Conservation (phyloP, 106 monocot genomes). For the Ottelia alismoides region DNA sequence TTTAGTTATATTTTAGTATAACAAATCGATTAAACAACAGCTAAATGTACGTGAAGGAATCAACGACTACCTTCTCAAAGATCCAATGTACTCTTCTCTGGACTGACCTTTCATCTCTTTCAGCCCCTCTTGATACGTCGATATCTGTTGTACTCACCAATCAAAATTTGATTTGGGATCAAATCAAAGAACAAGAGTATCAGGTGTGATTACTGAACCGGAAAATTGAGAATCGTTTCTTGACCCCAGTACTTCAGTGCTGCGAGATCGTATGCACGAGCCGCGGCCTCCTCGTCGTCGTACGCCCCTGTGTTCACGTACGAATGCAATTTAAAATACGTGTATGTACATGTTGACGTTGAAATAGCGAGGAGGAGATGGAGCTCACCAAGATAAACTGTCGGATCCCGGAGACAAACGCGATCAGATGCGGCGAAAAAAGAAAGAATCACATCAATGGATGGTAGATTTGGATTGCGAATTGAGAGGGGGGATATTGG, state of each 20-base stretch:
- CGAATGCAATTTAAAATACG: background rate
- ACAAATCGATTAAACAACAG: too few species aligned
- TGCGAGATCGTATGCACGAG: slow-evolving; percentile 37
- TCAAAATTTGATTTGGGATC: too few species aligned
- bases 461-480: background rate
- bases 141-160: slow-evolving; percentile 27
- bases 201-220: slow-evolving; percentile 9
- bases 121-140: slow-evolving; percentile 47
- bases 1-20: too few species aligned
- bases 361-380: background rate
- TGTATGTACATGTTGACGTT: background rate
- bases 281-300: slow-evolving; percentile 18
- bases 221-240: slow-evolving; percentile 11
- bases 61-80: slow-evolving; percentile 80
- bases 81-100: slow-evolving; percentile 68
- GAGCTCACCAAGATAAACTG: slow-evolving; percentile 82
- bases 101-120: slow-evolving; percentile 60
- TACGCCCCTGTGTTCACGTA: slow-evolving; percentile 9
- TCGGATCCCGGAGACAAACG: too few species aligned
- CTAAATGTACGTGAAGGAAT: too few species aligned
- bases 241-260: slow-evolving; percentile 45
- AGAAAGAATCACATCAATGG: background rate
- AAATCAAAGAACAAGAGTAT: slow-evolving; percentile 1
- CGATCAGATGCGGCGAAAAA: background rate
- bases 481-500: background rate